Percentiles rank a stretch among this genome's conserved stretches.
Conservation (phyloP, 352 stramenopile genomes). For the Globisporangium spinosum region DNA sequence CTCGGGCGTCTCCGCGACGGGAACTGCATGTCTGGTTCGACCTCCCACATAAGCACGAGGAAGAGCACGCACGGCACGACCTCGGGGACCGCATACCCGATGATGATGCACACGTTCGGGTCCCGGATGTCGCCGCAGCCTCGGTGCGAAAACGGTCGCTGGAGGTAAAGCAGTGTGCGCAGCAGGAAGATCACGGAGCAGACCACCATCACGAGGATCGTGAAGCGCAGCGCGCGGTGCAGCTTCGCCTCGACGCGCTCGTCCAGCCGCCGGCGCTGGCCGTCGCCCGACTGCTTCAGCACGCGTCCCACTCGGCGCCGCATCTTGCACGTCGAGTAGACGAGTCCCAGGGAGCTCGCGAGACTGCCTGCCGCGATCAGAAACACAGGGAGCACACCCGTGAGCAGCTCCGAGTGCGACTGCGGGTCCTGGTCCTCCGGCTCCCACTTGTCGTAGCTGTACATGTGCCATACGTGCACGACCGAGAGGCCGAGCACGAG, state of each 20-base stretch:
- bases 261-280: slow-evolving; percentile 44
- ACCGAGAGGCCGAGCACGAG: slow-evolving; percentile 58
- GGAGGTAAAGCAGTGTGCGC: slow-evolving; percentile 78
- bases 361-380: slow-evolving; percentile 69
- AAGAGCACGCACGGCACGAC: slow-evolving; percentile 74
- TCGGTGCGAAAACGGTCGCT: slow-evolving; percentile 70
- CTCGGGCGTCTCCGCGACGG: slow-evolving; percentile 49
- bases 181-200: slow-evolving; percentile 66
- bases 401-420: slow-evolving; percentile 30
- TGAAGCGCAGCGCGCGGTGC: slow-evolving; percentile 71
- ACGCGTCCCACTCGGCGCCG: slow-evolving; percentile 63
- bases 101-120: slow-evolving; percentile 58
- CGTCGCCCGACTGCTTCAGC: slow-evolving; percentile 41
- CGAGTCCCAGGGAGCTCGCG: slow-evolving; percentile 53
- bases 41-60: slow-evolving; percentile 83
- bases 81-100: slow-evolving; percentile 73
- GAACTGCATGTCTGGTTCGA: slow-evolving; percentile 70
- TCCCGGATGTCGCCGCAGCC: slow-evolving; percentile 63
- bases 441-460: slow-evolving; percentile 19
- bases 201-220: slow-evolving; percentile 63
- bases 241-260: slow-evolving; percentile 64
- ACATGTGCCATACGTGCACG: slow-evolving; percentile 34
- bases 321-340: slow-evolving; percentile 81
- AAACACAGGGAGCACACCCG: slow-evolving; percentile 57
- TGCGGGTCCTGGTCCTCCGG: slow-evolving; percentile 17